A percentile compares a stretch with the other conserved stretches of the same genome.
Evolutionary conservation across 805 yeast species (phyloP).

Genomic region (Lachancea sp.): DNA sequence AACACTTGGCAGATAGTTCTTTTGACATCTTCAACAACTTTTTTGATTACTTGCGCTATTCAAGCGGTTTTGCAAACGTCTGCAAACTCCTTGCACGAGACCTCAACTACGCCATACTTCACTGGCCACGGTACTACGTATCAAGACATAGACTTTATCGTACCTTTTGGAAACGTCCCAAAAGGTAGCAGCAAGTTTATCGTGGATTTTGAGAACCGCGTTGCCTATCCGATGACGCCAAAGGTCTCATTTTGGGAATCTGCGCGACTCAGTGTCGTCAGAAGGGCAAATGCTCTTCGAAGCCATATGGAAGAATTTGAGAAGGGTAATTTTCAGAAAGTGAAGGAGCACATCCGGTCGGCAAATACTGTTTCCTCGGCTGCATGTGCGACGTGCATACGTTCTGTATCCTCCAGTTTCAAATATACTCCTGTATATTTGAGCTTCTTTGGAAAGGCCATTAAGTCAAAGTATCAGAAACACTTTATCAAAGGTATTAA

Average conservation of each 20-base stretch:
- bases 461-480: neutral
- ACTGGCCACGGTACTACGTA: slow-evolving; percentile 9
- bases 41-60: slow-evolving; percentile 3
- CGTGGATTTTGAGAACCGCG: slow-evolving; percentile 10
- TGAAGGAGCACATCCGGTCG: neutral
- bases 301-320: neutral
- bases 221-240: slow-evolving; percentile 7
- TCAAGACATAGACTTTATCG: slow-evolving; percentile 5
- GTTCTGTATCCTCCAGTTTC: neutral
- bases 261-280: neutral
- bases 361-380: neutral
- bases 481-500: neutral
- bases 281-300: neutral
- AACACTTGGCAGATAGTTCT: slow-evolving; percentile 9
- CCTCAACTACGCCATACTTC: slow-evolving; percentile 7
- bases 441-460: neutral
- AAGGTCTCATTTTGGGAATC: slow-evolving; percentile 7
- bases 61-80: slow-evolving; percentile 1
- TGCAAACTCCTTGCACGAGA: neutral
- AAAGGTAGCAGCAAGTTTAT: slow-evolving; percentile 4
- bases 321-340: neutral
- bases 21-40: slow-evolving; percentile 9
- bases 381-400: neutral
- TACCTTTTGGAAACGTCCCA: slow-evolving; percentile 5
- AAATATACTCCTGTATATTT: neutral